Conservation (phyloP, 805 yeast genomes). For the Zygosaccharomyces lentus region DNA sequence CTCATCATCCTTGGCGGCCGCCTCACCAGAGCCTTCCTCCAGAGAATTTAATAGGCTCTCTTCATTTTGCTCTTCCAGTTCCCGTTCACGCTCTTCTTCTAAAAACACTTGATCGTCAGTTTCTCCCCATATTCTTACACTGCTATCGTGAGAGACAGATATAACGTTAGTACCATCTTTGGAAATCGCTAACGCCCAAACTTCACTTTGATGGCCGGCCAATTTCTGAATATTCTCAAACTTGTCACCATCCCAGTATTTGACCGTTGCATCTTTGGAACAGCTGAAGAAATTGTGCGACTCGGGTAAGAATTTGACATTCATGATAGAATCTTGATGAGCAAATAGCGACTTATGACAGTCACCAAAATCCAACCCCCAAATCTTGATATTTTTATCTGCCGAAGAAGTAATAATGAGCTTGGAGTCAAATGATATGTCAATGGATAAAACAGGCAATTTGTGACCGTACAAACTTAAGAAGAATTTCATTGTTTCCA, state of each 20-base stretch:
- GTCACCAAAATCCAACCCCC: conserved; percentile 99
- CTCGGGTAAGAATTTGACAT: conserved; percentile 77
- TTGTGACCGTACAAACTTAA: conserved; percentile 93
- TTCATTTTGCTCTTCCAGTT: conserved; percentile 88
- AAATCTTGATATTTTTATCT: conserved; percentile 92
- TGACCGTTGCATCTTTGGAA: conserved; percentile 82
- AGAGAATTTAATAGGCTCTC: conserved; percentile 67
- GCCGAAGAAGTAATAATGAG: conserved; percentile 90
- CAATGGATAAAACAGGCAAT: conserved; percentile 88
- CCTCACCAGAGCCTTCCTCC: conserved; percentile 51
- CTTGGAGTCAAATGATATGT: conserved; percentile 85
- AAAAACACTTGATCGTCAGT: conserved; percentile 93
- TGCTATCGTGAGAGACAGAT: conserved; percentile 88
- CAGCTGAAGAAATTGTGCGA: conserved; percentile 86
- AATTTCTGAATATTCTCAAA: conserved; percentile 89
- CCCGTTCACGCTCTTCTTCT: conserved; percentile 95
- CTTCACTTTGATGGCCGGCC: conserved; percentile 84
- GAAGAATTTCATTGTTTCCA: conserved; percentile 82
- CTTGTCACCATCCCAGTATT: conserved; percentile 98
- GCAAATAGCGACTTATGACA: conserved; percentile 96
- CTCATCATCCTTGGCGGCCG: conserved; percentile 36
- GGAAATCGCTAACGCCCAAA: conserved; percentile 87
- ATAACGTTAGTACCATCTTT: conserved; percentile 65
- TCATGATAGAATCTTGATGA: conserved; percentile 94
- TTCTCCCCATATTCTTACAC: conserved; percentile 88